Evolutionary conservation across 345 rosid species (phyloP), one percentile per base, ranked within the genome.

Genomic region (Hibiscus mutabilis): DNA sequence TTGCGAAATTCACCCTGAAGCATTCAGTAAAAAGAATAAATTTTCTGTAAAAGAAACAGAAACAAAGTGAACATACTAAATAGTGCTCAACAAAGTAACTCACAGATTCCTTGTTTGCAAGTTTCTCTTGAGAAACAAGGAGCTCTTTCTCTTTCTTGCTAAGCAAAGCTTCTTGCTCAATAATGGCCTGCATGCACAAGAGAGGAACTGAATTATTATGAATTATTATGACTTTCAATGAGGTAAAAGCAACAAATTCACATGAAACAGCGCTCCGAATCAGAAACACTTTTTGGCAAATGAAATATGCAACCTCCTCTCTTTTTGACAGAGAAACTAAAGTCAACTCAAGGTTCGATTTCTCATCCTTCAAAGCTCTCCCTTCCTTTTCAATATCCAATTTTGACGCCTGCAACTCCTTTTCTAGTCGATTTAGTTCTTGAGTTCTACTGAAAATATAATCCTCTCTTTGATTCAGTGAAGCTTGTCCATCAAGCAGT

Each of bases 391-490:
- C 90, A 71, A 83, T 44, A 65, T 64, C 79, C 57, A 52, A 71
- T 78, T 79, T 90, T 71, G 86, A 82, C 60, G 86, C 78, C 77
- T 89, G 88, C 60, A 90, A 68, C 65, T 83, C 84, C 77, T 84
- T 95, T 65, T 85, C 87, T 57, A 85, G 69, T 67, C 64, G 86
- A 78, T 76, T 79, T 72, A 92, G 69, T 76, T 95, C 96, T 79
- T 85, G 88, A 62, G 88, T 82, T 82, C 85, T 86, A 68, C 78
- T 76, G 72, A 86, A 85, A 75, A 90, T 81, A 77, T 84, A 77
- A n/a, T 88, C 97, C 84, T 95, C 99, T 84, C 98, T 88, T 81
- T 88, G 90, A 80, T 87, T 95, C 71, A 92, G 85, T 13, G 81
- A 84, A 75, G 84, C 81, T 78, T 92, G 94, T 60, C 86, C 88